Base-by-base conservation (phyloP, 495 filamentous ascomycete genomes). In the Acidiella bohemica region DNA sequence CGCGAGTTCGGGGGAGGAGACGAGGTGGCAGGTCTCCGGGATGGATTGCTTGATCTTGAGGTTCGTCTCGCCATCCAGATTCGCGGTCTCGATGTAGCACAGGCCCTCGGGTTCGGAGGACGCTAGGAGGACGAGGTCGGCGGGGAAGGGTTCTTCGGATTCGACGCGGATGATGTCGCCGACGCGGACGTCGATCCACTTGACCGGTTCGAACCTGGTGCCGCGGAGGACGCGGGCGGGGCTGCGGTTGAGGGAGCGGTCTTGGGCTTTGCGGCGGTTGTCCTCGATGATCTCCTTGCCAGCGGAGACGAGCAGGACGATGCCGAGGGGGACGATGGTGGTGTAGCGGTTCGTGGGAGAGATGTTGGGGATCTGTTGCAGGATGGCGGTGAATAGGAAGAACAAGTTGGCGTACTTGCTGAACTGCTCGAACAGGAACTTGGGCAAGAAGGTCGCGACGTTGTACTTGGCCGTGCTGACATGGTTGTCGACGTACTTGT, bases 381-480 rank as follows among this genome's bases (percentile, higher is more conserved):
- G 61, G 4, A 75, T 78, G 2, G 92, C 88, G 23, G 92, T 99
- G 61, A 99, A 95, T 54, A 99, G 76, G 78, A 99, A 99, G 68
- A 99, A 99, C 49, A 99, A 58, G 58, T 99, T 99, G 63, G 90
- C 92, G 63, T 93, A 95, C 64, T 94, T 99, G 35, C 85, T 93
- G 66, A 99, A 99, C 61, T 99, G 92, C 55, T 99, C 92, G 62
- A 86, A 92, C 16, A 99, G 67, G 65, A 99, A 99, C 61, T 99
- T 99, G 33, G 90, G 88, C 20, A 95, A 53, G 59, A 96, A 96
- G n/a, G 84, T 94, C 36, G 81, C 68, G 54, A 87, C 52, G 59
- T 96, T 99, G 71, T 99, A 99, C 58, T 99, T 99, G 50, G 92
- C 79, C 2, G 92, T 99, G 5, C 88, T 95, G 32, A 99, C 80